phyloP scores from a whole-genome alignment of 2,329 filamentous ascomycete genomes.

The Leptosphaerulina australis region DNA sequence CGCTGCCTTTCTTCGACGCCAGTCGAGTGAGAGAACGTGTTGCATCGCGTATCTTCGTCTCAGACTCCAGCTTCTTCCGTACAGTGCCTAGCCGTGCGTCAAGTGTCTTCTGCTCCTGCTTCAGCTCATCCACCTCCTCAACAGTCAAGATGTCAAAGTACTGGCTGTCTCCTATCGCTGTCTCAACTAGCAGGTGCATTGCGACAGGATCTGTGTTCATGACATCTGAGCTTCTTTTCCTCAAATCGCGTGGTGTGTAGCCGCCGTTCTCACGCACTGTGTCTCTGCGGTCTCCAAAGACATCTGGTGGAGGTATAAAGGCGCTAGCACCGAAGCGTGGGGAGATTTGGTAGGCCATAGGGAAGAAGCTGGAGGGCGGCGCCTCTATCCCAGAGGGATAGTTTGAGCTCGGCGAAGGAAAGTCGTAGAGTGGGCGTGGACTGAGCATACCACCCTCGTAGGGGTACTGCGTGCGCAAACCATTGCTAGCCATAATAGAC shows the following conservation, averaged over 20 bases:
- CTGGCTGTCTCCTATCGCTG: constrained; percentile 86
- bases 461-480: constrained; percentile 45
- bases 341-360: constrained; percentile 47
- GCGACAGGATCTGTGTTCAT: constrained; percentile 67
- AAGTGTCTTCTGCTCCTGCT: constrained; percentile 80
- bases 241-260: constrained; percentile 37
- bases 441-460: constrained; percentile 41
- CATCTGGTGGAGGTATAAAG: constrained; percentile 48
- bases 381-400: constrained; percentile 44
- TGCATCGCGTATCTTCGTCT: constrained; percentile 93
- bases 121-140: constrained; percentile 88
- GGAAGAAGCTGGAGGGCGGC: constrained; percentile 44
- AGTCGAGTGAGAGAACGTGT: constrained; percentile 84
- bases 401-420: constrained; percentile 48
- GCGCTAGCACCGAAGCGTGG: constrained; percentile 45
- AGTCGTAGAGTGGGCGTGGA: constrained; percentile 43
- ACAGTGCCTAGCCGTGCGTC: constrained; percentile 80
- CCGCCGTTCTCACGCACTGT: constrained; percentile 34
- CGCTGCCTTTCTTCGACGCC: constrained; percentile 64
- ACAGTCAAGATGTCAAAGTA: constrained; percentile 84
- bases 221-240: constrained; percentile 39
- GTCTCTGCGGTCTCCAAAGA: constrained; percentile 43
- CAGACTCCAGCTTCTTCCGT: constrained; percentile 81
- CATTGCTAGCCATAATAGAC: constrained; percentile 41
- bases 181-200: constrained; percentile 91